These are phyloP conservation scores for Bipolaris cookei DNA, from an alignment of 2,329 filamentous ascomycete species.

Conservation along the genomic window DNA sequence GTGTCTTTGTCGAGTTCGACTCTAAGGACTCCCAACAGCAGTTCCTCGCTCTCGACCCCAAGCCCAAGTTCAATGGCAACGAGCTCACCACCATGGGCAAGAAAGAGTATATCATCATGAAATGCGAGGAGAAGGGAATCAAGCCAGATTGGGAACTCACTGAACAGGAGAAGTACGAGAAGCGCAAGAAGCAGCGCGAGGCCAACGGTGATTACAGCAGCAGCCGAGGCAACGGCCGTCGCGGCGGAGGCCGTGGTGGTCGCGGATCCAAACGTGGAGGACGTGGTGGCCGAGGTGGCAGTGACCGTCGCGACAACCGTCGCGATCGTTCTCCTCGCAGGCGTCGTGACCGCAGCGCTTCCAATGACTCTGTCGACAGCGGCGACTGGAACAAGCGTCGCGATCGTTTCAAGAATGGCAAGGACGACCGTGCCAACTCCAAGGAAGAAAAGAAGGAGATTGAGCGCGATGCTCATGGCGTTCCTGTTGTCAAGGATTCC, in stretches of 20 bases:
- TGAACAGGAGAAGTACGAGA: conserved; percentile 25
- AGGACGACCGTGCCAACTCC: conserved; percentile 29
- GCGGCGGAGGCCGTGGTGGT: conserved; percentile 39
- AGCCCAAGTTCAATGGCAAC: conserved; percentile 82
- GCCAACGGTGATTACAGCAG: conserved; percentile 41
- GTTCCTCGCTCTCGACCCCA: conserved; percentile 80
- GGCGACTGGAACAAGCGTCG: conserved; percentile 41
- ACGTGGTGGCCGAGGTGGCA: conserved; percentile 26
- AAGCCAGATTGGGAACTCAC: conserved; percentile 51
- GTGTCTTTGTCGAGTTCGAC: conserved; percentile 92
- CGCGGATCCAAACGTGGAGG: conserved; percentile 38
- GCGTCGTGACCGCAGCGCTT: conserved; percentile 34
- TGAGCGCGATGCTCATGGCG: conserved; percentile 34
- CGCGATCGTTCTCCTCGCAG: conserved; percentile 36
- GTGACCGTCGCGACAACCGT: conserved; percentile 26
- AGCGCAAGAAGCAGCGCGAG: conserved; percentile 19
- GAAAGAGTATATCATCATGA: conserved; percentile 73
- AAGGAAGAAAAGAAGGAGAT: conserved; percentile 34
- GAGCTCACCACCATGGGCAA: conserved; percentile 86
- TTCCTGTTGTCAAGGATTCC: conserved; percentile 37
- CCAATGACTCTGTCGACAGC: conserved; percentile 27
- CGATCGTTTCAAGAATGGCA: conserved; percentile 45
- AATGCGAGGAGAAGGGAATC: conserved; percentile 56
- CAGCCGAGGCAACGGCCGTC: conserved; percentile 35
- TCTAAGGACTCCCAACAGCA: conserved; percentile 77